Conservation (phyloP, 805 yeast genomes). For the Candida peoriensis region DNA sequence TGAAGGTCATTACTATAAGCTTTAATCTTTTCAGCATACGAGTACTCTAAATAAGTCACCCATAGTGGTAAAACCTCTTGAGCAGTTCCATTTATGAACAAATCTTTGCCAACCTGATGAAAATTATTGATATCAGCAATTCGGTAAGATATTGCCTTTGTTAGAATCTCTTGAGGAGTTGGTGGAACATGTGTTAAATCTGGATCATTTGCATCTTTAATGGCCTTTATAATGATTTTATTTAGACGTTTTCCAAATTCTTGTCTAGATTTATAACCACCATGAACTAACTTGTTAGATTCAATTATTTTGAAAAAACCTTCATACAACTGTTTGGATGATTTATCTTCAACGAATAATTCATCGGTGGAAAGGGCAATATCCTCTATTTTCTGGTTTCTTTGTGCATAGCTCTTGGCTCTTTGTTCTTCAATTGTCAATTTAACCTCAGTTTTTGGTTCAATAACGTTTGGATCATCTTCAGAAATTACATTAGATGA, state of each 20-base stretch:
- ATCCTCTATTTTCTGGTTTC: too few species aligned
- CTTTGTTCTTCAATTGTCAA: too few species aligned
- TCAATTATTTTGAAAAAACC: slow-evolving; percentile 5
- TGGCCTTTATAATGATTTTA: slow-evolving; percentile 11
- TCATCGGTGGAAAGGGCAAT: neutral
- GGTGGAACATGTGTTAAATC: slow-evolving; percentile 11
- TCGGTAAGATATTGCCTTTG: slow-evolving; percentile 13
- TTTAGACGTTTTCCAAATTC: slow-evolving; percentile 1
- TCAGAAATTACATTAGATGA: too few species aligned
- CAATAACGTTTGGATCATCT: too few species aligned
- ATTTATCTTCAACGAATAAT: neutral
- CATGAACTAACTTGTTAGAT: slow-evolving; percentile 1
- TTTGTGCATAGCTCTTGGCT: too few species aligned
- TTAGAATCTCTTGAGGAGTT: slow-evolving; percentile 19
- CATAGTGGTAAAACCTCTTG: slow-evolving; percentile 16
- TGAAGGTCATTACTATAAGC: neutral
- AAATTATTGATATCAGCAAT: slow-evolving; percentile 12
- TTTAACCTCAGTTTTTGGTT: too few species aligned
- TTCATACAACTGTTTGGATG: slow-evolving; percentile 7
- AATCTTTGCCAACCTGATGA: slow-evolving; percentile 9
- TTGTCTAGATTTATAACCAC: slow-evolving; percentile 1
- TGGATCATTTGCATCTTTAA: slow-evolving; percentile 13
- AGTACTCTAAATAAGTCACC: slow-evolving; percentile 21
- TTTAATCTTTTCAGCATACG: slow-evolving; percentile 1
- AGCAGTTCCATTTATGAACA: slow-evolving; percentile 11